Conservation (phyloP, 202 grass and related monocot genomes). For the Carex arenaria region DNA sequence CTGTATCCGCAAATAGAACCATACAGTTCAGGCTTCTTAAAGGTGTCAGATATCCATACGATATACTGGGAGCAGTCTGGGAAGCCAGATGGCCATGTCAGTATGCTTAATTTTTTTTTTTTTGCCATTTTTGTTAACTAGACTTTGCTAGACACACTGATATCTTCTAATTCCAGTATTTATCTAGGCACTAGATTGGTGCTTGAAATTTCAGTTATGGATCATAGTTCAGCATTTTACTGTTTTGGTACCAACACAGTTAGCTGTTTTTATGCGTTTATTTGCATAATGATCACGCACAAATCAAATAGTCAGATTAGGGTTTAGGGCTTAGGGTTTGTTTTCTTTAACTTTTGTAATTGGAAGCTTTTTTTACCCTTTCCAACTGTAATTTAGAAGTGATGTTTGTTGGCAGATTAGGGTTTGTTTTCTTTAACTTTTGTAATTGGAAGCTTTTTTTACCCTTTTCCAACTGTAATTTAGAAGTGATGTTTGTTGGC, state of each 20-base stretch:
- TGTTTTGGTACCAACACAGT: neutral
- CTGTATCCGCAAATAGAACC: conserved; percentile 70
- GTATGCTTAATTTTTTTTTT: neutral
- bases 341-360: neutral
- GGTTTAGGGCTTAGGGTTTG: no score
- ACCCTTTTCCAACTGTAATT: neutral
- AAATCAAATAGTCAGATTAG: neutral
- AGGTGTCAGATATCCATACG: conserved; percentile 72
- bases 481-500: conserved; percentile 22
- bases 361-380: neutral
- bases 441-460: neutral
- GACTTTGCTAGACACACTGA: neutral
- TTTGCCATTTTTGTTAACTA: neutral
- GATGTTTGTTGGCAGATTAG: conserved; percentile 33
- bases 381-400: neutral
- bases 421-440: neutral
- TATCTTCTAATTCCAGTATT: neutral
- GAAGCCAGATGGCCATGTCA: conserved; percentile 75
- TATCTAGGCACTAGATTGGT: neutral
- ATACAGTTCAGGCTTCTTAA: conserved; percentile 53
- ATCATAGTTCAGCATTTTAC: neutral
- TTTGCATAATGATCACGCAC: neutral
- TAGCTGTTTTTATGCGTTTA: neutral
- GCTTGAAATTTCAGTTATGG: neutral
- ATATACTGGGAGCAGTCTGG: conserved; percentile 96